Evolutionary conservation across 345 rosid genomes (phyloP).

Genomic region (Lenwebbia sp.): DNA sequence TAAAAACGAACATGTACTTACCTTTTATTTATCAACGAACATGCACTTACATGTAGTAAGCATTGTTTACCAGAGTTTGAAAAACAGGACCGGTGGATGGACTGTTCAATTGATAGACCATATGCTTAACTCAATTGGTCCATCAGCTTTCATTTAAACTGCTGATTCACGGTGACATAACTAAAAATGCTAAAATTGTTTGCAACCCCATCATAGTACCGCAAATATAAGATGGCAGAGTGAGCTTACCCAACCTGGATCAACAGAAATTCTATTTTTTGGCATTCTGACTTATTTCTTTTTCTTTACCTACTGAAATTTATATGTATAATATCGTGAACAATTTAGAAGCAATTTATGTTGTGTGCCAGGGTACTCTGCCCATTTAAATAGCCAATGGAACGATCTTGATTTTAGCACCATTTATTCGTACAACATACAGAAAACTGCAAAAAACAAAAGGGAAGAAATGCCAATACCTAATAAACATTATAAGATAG

Average conservation of each 20-base stretch:
- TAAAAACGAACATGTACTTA: background rate
- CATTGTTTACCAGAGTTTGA: background rate
- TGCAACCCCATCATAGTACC: background rate
- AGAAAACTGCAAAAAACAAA: background rate
- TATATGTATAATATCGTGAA: background rate
- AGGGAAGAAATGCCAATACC: background rate
- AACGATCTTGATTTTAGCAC: background rate
- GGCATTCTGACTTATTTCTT: background rate
- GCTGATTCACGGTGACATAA: background rate
- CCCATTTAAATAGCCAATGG: background rate
- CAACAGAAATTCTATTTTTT: background rate
- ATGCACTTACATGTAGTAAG: background rate
- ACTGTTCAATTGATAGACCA: background rate
- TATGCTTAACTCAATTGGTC: background rate
- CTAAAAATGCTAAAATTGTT: background rate
- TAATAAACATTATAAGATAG: background rate
- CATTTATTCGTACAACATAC: background rate
- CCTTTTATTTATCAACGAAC: background rate
- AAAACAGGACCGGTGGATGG: background rate
- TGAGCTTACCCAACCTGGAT: background rate
- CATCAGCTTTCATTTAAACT: background rate
- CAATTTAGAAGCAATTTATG: background rate
- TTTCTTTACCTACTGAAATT: background rate
- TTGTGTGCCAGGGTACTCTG: background rate
- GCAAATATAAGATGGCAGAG: background rate